These are phyloP conservation scores for Psilocybe tampanensis DNA, from an alignment of 768 basidiomycete genomes.

Conservation along the genomic window DNA sequence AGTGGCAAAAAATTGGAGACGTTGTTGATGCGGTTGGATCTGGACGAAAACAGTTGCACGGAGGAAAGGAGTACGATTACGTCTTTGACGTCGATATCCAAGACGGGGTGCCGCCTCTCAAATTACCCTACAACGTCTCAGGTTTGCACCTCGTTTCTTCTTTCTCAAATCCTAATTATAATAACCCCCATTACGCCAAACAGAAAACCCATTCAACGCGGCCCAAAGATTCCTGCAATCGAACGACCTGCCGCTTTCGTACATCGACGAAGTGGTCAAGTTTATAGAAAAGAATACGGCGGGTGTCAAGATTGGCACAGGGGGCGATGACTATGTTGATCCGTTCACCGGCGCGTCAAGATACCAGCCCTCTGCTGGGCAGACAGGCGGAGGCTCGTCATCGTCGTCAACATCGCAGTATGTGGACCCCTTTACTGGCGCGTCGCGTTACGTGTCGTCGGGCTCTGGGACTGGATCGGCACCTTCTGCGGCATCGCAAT, in stretches of 20 bases:
- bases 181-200: background rate
- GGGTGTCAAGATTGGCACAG: slow-evolving; percentile 69
- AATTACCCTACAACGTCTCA: slow-evolving; percentile 89
- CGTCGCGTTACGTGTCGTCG: slow-evolving; percentile 58
- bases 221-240: slow-evolving; percentile 86
- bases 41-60: slow-evolving; percentile 86
- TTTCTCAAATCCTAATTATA: too few species aligned
- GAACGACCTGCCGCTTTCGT: slow-evolving; percentile 81
- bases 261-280: slow-evolving; percentile 86
- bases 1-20: slow-evolving; percentile 94
- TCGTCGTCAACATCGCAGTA: slow-evolving; percentile 41
- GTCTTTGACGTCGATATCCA: slow-evolving; percentile 99
- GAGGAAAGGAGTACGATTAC: slow-evolving; percentile 97
- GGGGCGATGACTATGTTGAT: slow-evolving; percentile 70
- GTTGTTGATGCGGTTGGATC: slow-evolving; percentile 94
- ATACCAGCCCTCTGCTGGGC: slow-evolving; percentile 43
- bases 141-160: slow-evolving; percentile 47
- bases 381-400: slow-evolving; percentile 28
- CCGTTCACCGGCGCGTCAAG: slow-evolving; percentile 68
- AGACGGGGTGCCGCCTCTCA: slow-evolving; percentile 90
- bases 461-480: slow-evolving; percentile 35
- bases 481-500: slow-evolving; percentile 45
- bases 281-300: slow-evolving; percentile 94
- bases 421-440: slow-evolving; percentile 75
- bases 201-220: slow-evolving; percentile 90